Base-by-base conservation (phyloP, 495 filamentous ascomycete genomes). In the Neurospora tetraspora region DNA sequence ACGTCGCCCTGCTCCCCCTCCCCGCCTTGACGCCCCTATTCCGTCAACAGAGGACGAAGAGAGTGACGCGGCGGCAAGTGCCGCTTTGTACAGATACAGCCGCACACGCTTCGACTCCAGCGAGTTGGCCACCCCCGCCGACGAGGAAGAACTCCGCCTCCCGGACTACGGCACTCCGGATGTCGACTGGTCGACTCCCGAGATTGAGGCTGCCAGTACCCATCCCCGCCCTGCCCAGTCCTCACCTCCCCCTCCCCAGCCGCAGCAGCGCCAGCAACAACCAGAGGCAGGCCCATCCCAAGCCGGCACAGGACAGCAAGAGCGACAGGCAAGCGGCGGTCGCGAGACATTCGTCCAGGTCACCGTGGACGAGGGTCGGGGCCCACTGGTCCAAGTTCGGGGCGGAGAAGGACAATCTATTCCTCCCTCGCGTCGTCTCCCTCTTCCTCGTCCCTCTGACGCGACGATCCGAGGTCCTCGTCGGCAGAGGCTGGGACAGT, bases 341-440 rank as follows among this genome's bases (percentile, higher is more conserved):
- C 53, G 27, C 4, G 23, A 0, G 0, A 6, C 6, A 0, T 61
- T 61, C 12, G 53, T 61, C 0, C 12, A 18, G 27, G 2, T 61
- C 0, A 0, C n/a, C n/a, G 0, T 10, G n/a, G 43, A 47, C n/a
- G 18, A 47, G n/a, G 11, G 11, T 0, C 43, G 7, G 2, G 43
- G n/a, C 3, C 43, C 43, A 0, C 9, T 23, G 0, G n/a, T 47
- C 2, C 43, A 9, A 1, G 53, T 61, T 0, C 6, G 0, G 2
- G 53, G 27, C 0, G 23, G 0, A 0, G 20, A 18, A 16, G 53
- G 12, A 8, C 53, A 34, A 3, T 0, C 7, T 0, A 34, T 61
- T 4, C 23, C 53, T 31, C 27, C 6, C 0, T 31, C 53, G 12
- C 53, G 11, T 16, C 53, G 53, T 2, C 23, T 61, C 0, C 53